A percentile compares a stretch with the other conserved stretches of the same genome.
Evolutionary conservation across 208 protist genomes (phyloP).

Genomic region (Herpetomonas samuelpessoai): DNA sequence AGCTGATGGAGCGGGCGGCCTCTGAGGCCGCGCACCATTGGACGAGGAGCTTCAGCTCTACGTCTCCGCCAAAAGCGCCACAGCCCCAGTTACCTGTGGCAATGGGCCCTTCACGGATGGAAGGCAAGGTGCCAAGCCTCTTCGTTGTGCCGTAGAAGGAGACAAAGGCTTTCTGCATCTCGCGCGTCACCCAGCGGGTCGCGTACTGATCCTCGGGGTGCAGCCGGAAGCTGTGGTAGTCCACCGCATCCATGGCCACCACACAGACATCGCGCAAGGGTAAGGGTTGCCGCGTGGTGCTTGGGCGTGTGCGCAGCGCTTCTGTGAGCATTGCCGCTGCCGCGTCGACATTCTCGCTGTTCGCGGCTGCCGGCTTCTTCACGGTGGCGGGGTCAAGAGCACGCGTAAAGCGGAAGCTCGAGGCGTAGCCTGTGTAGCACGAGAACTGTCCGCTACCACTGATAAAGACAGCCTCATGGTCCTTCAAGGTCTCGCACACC

Average conservation of each 20-base stretch:
- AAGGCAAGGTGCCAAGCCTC: slow-evolving; percentile 10
- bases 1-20: slow-evolving; percentile 37
- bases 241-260: slow-evolving; percentile 74
- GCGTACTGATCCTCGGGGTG: slow-evolving; percentile 44
- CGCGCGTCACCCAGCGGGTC: slow-evolving; percentile 34
- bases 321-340: background rate
- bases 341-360: background rate
- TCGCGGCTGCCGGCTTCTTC: background rate
- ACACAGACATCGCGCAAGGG: slow-evolving; percentile 39
- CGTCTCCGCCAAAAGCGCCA: slow-evolving; percentile 85
- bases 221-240: slow-evolving; percentile 18
- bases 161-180: slow-evolving; percentile 85
- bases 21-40: slow-evolving; percentile 81
- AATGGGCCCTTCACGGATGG: slow-evolving; percentile 28
- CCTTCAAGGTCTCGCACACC: slow-evolving; percentile 54
- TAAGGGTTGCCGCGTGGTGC: slow-evolving; percentile 6
- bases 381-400: background rate
- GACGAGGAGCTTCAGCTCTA: slow-evolving; percentile 79
- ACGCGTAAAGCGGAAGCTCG: slow-evolving; percentile 47
- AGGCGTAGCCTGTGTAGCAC: slow-evolving; percentile 65
- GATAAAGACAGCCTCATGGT: slow-evolving; percentile 73
- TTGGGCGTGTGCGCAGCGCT: background rate
- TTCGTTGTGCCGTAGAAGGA: slow-evolving; percentile 41
- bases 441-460: slow-evolving; percentile 54
- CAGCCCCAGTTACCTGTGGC: slow-evolving; percentile 92